Evolutionary conservation across 768 basidiomycete genomes (phyloP).

Genomic region (Gymnopilus dilepis): DNA sequence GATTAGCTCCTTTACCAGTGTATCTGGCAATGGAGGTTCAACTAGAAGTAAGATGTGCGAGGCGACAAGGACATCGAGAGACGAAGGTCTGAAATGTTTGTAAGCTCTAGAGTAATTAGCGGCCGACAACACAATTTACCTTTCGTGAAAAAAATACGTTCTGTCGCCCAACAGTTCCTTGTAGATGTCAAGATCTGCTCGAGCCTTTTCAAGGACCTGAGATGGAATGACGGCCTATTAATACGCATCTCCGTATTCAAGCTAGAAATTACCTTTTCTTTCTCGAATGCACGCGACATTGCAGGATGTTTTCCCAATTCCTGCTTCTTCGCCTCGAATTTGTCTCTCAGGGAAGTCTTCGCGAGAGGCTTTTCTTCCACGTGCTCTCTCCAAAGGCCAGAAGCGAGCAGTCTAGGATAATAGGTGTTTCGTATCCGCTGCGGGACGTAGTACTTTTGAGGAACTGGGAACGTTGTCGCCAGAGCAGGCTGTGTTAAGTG

Average conservation of each 20-base stretch:
- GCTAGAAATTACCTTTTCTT: constrained; percentile 66
- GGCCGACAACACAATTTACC: constrained; percentile 37
- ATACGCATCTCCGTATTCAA: too few species aligned
- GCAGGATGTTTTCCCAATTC: constrained; percentile 39
- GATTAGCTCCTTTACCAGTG: constrained; percentile 59
- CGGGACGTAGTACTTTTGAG: constrained; percentile 79
- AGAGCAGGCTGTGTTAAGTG: constrained; percentile 59
- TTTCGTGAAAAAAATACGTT: constrained; percentile 55
- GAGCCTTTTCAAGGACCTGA: constrained; percentile 68
- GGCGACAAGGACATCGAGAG: constrained; percentile 69
- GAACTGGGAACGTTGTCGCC: constrained; percentile 61
- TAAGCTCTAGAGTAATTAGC: constrained; percentile 5
- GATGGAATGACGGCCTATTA: too few species aligned
- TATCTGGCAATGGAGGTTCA: constrained; percentile 65
- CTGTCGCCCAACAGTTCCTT: constrained; percentile 55
- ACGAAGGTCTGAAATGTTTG: constrained; percentile 52
- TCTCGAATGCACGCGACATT: constrained; percentile 63
- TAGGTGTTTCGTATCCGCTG: constrained; percentile 62
- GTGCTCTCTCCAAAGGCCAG: constrained; percentile 63
- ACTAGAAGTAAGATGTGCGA: constrained; percentile 69
- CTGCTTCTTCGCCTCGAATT: constrained; percentile 34
- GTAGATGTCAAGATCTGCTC: constrained; percentile 61
- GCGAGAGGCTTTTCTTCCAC: constrained; percentile 50
- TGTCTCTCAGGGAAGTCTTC: constrained; percentile 43
- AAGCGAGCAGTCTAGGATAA: constrained; percentile 61